Base-by-base conservation (phyloP, 2,329 filamentous ascomycete genomes). In the Ophiobolus disseminans region DNA sequence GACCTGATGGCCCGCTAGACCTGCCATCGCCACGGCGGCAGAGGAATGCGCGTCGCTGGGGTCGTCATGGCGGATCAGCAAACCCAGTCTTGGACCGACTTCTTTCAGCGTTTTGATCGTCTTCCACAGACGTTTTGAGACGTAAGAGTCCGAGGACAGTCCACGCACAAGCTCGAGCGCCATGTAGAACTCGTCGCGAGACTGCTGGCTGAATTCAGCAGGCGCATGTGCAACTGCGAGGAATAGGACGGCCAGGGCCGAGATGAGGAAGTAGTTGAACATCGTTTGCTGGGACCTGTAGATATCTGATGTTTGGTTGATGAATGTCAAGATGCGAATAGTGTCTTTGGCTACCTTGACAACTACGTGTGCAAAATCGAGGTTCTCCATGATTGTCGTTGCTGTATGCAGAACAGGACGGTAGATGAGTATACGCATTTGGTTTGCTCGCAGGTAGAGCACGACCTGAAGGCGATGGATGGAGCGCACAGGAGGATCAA, bases 351-450 rank as follows among this genome's bases (percentile, higher is more conserved):
- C 87, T 1, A 92, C 79, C 50, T 88, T 85, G 22, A 91, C 87
- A 0, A 85, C 88, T 0, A 82, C 88, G 62, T 90, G 85, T 3
- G 91, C 91, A 54, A 90, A 86, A 4, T 78, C 75, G 40, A 86
- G 81, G 66, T 96, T 88, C 48, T 87, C 83, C 75, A 88, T 84
- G 62, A 97, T 97, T 62, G 87, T 92, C 10, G 85, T 88, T 3
- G 90, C 86, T 14, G 88, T 93, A 70, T 96, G 90, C 7, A 97
- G 77, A 2, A 96, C 86, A 0, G 91, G 91, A 0, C 91, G 89
- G 70, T 95, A 92, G 21, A 97, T 89, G 69, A 91, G 86, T 48
- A 92, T 94, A 4, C 92, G 88, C 75, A 96, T 90, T 76, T 96
- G 91, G 63, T 96, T 97, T 32, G 91, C 84, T 30, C 92, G 85